Conservation (phyloP, 371 early-diverging fungal genomes). For the Choanephora cucurbitarum region DNA sequence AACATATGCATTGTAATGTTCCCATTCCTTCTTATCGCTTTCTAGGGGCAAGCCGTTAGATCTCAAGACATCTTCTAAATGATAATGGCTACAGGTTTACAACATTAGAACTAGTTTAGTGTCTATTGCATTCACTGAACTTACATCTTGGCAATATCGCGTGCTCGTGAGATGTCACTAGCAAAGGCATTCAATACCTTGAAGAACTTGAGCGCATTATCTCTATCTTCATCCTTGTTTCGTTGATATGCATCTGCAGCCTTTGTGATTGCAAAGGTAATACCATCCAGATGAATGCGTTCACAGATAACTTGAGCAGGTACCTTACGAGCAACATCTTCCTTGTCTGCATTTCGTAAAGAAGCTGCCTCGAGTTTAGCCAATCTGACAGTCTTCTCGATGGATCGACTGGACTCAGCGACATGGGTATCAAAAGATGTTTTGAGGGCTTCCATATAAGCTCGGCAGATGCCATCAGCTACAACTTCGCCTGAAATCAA, state of each 20-base stretch:
- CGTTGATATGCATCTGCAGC: constrained; percentile 31
- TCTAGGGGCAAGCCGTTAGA: constrained; percentile 25
- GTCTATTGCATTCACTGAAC: constrained; percentile 6
- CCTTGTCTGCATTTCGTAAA: constrained; percentile 25
- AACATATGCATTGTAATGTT: constrained; percentile 43
- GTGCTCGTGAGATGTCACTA: constrained; percentile 35
- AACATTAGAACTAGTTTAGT: no score
- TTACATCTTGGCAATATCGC: constrained; percentile 51
- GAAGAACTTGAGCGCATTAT: constrained; percentile 43
- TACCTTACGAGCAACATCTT: constrained; percentile 22
- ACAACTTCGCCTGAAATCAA: constrained; percentile 24
- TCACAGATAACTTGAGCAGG: constrained; percentile 33
- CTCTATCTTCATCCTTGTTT: constrained; percentile 26
- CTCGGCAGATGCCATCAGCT: constrained; percentile 34
- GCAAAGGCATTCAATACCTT: constrained; percentile 35
- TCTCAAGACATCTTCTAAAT: constrained; percentile 34
- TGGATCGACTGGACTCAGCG: constrained; percentile 23
- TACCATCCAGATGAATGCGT: constrained; percentile 44
- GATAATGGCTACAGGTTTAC: constrained; percentile 31
- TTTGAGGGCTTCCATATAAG: constrained; percentile 46
- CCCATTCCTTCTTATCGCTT: constrained; percentile 40
- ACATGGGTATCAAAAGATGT: constrained; percentile 41
- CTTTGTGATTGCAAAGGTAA: constrained; percentile 33
- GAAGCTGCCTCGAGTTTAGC: constrained; percentile 31
- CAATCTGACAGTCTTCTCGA: constrained; percentile 38